These are phyloP conservation scores for Colletotrichum aenigma DNA, from an alignment of 2,329 filamentous ascomycete species.

Conservation along the genomic window DNA sequence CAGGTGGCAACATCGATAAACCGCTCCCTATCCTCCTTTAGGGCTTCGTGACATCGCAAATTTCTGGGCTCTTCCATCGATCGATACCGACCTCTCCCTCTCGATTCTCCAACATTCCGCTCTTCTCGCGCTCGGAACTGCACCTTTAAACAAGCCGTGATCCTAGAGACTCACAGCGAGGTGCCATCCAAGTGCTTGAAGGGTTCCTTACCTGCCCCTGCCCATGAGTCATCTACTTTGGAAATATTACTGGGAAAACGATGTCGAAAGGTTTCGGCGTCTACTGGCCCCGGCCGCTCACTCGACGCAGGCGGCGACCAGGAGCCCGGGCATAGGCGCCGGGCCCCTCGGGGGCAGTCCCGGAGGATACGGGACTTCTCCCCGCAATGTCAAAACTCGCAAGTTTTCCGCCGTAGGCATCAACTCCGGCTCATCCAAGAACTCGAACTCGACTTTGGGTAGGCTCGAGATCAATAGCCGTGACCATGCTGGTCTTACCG, in stretches of 20 bases:
- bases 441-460: constrained; percentile 44
- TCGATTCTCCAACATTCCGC: constrained; percentile 5
- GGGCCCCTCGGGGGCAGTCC: constrained; percentile 41
- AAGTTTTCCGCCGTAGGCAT: constrained; percentile 56
- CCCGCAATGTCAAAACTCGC: constrained; percentile 55
- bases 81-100: constrained; percentile 8
- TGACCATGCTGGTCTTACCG: constrained; percentile 79
- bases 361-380: constrained; percentile 51
- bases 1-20: constrained; percentile 16
- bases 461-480: constrained; percentile 82
- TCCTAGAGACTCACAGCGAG: constrained; percentile 88
- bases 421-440: constrained; percentile 46
- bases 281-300: constrained; percentile 77
- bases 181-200: constrained; percentile 66
- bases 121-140: constrained; percentile 41
- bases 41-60: background rate
- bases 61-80: background rate
- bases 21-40: background rate
- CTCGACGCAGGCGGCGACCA: constrained; percentile 57
- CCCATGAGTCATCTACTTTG: constrained; percentile 97
- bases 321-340: constrained; percentile 52
- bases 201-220: constrained; percentile 38
- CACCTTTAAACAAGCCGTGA: constrained; percentile 94
- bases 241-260: constrained; percentile 96
- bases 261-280: constrained; percentile 93